Evolutionary conservation across 1,284 basidiomycete genomes (phyloP).

Genomic region (Sanghuangporus sanghuang): DNA sequence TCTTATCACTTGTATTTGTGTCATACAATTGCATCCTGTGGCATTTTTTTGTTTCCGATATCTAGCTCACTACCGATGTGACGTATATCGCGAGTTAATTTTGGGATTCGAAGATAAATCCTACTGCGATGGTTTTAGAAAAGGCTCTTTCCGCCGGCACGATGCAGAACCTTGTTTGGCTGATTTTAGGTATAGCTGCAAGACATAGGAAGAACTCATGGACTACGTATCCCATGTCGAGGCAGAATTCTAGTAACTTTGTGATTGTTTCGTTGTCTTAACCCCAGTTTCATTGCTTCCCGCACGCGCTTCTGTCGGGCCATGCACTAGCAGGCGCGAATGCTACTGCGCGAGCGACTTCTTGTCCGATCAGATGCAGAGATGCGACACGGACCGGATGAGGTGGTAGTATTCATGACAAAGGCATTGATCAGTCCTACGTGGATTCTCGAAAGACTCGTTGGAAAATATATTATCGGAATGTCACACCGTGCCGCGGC

Average conservation of each 20-base stretch:
- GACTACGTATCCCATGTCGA: not conserved
- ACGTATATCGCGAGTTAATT: not conserved
- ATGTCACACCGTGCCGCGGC: no score
- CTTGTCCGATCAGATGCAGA: not conserved
- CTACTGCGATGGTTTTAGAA: not conserved
- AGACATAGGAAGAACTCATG: not conserved
- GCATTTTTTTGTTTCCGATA: not conserved
- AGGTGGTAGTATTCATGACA: no score
- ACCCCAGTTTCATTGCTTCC: not conserved
- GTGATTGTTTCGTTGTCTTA: not conserved
- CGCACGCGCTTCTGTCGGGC: not conserved
- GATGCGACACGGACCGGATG: not conserved
- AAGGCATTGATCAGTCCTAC: no score
- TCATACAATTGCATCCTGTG: not conserved
- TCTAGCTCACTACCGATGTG: not conserved
- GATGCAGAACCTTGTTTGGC: not conserved
- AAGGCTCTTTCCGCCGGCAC: not conserved
- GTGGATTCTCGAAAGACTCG: no score
- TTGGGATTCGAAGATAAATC: not conserved
- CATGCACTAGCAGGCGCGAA: not conserved
- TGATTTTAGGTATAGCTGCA: not conserved
- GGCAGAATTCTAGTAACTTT: not conserved
- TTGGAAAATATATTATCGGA: no score
- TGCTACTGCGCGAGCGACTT: not conserved
- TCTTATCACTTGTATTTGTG: slow-evolving; percentile 4